A percentile compares a stretch with the other conserved stretches of the same genome.
phyloP scores from a whole-genome alignment of 176 grass and related monocot genomes.

The Raddia guianensis region DNA sequence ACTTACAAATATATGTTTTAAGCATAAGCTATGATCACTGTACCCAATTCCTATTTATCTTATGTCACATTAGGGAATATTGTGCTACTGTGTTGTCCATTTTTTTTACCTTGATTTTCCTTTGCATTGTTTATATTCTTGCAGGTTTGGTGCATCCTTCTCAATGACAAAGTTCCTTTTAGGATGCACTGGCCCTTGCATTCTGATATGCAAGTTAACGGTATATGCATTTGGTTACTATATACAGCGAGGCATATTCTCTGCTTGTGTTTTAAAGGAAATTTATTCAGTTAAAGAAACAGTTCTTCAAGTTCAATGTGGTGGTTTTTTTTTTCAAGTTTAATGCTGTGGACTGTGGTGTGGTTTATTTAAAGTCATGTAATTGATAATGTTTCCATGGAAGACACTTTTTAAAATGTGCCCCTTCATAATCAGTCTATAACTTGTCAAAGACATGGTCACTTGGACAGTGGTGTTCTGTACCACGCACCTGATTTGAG shows the following conservation, averaged over 20 bases:
- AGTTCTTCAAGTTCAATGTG: no score
- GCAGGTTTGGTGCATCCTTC: conserved; percentile 88
- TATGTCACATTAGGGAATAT: conserved; percentile 7
- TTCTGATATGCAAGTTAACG: conserved; percentile 78
- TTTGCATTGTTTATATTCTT: conserved; percentile 40
- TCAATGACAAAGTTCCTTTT: conserved; percentile 91
- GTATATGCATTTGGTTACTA: conserved; percentile 48
- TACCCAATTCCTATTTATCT: conserved; percentile 10
- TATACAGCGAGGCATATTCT: conserved; percentile 25
- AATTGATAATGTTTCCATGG: background rate
- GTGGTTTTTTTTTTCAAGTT: no score
- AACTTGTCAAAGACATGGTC: background rate
- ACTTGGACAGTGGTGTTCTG: background rate
- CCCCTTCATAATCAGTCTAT: background rate
- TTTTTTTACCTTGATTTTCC: conserved; percentile 37
- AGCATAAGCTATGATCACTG: background rate
- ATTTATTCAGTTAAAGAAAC: conserved; percentile 27
- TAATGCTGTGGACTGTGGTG: background rate
- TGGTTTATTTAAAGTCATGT: background rate
- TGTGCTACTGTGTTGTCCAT: background rate
- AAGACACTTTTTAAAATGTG: background rate
- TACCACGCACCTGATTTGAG: conserved; percentile 3
- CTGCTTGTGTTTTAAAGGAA: conserved; percentile 14
- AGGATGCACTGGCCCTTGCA: conserved; percentile 93
- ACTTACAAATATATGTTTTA: conserved; percentile 18